Conservation (phyloP, 179 eudicot genomes). For the Spinacia oleracea region DNA sequence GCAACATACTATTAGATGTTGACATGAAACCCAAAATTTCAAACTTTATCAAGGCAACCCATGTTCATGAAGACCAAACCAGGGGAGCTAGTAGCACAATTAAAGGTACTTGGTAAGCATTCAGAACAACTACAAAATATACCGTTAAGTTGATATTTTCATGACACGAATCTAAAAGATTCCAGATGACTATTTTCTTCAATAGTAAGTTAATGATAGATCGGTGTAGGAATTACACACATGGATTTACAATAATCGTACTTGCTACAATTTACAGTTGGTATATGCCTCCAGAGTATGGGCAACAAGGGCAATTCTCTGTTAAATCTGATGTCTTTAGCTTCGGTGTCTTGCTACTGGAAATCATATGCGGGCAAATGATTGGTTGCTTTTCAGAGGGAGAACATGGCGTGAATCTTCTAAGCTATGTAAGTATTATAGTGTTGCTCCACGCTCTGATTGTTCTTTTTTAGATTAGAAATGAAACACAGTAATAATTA, state of each 20-base stretch:
- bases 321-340: constrained; percentile 31
- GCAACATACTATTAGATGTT: constrained; percentile 40
- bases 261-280: constrained; percentile 25
- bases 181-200: too few relatives aligned
- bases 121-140: not conserved
- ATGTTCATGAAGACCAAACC: constrained; percentile 28
- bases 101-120: constrained; percentile 36
- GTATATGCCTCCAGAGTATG: constrained; percentile 35
- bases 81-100: constrained; percentile 16
- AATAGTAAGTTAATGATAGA: too few relatives aligned
- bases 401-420: constrained; percentile 13
- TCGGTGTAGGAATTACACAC: not conserved
- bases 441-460: not conserved
- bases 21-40: constrained; percentile 48
- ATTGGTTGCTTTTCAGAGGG: constrained; percentile 13
- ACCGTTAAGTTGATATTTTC: too few relatives aligned
- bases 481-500: too few relatives aligned
- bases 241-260: too few relatives aligned
- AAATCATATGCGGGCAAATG: constrained; percentile 21
- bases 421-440: constrained; percentile 24
- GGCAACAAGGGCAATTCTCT: constrained; percentile 25
- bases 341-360: constrained; percentile 32
- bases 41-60: constrained; percentile 43
- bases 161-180: too few relatives aligned
- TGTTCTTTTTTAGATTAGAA: too few relatives aligned